phyloP scores from a whole-genome alignment of 139 green algal species.

The Eudorina sp. region DNA sequence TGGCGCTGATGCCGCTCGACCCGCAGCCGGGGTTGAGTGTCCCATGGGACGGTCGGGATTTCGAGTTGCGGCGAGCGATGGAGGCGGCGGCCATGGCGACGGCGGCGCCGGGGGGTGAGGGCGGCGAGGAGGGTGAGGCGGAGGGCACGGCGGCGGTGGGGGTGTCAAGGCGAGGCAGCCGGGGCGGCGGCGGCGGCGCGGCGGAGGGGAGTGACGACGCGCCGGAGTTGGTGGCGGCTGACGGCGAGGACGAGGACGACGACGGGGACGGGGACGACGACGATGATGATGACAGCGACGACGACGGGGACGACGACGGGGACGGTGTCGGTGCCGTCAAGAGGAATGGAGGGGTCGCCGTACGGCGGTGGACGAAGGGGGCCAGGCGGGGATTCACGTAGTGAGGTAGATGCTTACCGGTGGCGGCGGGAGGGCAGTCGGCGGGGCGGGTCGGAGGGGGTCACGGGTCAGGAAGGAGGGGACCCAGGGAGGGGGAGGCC shows the following conservation, averaged over 20 bases:
- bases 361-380: no score
- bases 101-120: not conserved
- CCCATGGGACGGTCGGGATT: conserved; percentile 27
- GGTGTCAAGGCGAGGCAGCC: not conserved
- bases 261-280: not conserved
- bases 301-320: not conserved
- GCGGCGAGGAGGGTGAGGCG: not conserved
- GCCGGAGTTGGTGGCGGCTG: not conserved
- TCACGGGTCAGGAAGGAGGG: no score
- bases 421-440: no score
- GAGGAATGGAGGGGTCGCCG: no score
- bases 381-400: no score
- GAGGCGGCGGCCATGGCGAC: not conserved
- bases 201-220: not conserved
- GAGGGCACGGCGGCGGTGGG: not conserved
- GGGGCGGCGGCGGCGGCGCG: not conserved
- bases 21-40: conserved; percentile 1
- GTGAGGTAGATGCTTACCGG: no score
- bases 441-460: no score
- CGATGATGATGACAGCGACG: not conserved
- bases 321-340: not conserved
- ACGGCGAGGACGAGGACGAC: not conserved
- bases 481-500: no score
- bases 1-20: conserved; percentile 59
- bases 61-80: conserved; percentile 40